Percentiles rank a stretch among this genome's conserved stretches.
Evolutionary conservation across 129 eudicot genomes (phyloP).

Genomic region (Cynara cardunculus): DNA sequence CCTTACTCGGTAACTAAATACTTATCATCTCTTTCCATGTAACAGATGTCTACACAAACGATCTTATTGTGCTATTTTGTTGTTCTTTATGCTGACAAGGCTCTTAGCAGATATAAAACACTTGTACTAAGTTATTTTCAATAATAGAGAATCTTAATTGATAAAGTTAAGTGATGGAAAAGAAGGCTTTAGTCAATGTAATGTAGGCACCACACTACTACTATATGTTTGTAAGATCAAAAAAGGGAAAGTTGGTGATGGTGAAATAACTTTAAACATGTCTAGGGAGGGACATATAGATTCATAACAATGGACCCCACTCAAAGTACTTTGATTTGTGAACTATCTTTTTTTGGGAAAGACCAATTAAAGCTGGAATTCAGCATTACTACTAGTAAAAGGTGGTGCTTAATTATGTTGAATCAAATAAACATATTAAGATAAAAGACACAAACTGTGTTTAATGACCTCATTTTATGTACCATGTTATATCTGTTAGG

Average conservation of each 20-base stretch:
- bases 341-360: constrained; percentile 34
- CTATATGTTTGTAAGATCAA: constrained; percentile 31
- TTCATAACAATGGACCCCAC: constrained; percentile 15
- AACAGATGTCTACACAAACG: too few species aligned
- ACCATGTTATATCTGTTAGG: background rate
- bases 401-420: constrained; percentile 7
- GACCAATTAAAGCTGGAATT: constrained; percentile 18
- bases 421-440: constrained; percentile 15
- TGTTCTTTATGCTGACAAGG: too few species aligned
- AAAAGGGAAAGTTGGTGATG: constrained; percentile 34
- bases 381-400: constrained; percentile 13
- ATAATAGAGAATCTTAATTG: background rate
- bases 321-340: constrained; percentile 22
- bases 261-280: constrained; percentile 33
- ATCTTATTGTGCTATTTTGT: too few species aligned
- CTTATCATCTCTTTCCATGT: too few species aligned
- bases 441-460: background rate
- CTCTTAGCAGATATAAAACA: background rate
- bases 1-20: too few species aligned
- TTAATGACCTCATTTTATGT: background rate
- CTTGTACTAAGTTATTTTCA: background rate
- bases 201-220: constrained; percentile 19
- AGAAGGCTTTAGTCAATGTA: constrained; percentile 9
- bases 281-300: constrained; percentile 16
- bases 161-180: background rate